phyloP scores from a whole-genome alignment of 441 rosid species.

The Pelargonium citronellum region DNA sequence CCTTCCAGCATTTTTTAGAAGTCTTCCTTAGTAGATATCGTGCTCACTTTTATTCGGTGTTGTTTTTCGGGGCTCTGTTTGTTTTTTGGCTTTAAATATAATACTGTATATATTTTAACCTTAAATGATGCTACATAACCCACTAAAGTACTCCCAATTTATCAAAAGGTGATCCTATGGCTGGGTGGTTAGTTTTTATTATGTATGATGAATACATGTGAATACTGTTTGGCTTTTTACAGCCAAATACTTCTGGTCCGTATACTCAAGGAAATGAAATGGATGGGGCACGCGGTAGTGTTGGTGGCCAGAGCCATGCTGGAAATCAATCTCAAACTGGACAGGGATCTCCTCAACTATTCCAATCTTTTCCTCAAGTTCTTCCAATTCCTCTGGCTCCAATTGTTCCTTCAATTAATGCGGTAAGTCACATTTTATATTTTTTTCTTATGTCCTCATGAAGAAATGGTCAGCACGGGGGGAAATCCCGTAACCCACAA shows the following conservation, averaged over 20 bases:
- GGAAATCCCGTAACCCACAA: too few relatives aligned
- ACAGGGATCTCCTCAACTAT: conserved; percentile 46
- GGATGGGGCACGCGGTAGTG: conserved; percentile 34
- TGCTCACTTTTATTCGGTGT: not conserved
- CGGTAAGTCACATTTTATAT: conserved; percentile 31
- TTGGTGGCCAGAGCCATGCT: conserved; percentile 42
- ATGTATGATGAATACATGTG: not conserved
- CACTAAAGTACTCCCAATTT: not conserved
- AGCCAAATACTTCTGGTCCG: conserved; percentile 47
- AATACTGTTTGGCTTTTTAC: conserved; percentile 18
- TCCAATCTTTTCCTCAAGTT: conserved; percentile 53
- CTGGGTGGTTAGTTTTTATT: not conserved
- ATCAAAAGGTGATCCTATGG: not conserved
- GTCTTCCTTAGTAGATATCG: not conserved
- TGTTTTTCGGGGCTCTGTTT: not conserved
- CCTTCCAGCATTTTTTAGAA: not conserved
- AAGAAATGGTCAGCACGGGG: not conserved
- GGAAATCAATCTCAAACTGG: conserved; percentile 49
- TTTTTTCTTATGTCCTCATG: conserved; percentile 1
- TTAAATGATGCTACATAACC: not conserved
- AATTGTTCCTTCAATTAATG: conserved; percentile 60
- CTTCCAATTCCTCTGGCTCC: conserved; percentile 62
- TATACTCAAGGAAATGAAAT: conserved; percentile 49
- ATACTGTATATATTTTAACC: too few relatives aligned
- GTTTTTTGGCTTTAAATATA: not conserved